Base-by-base conservation (phyloP, 2,329 filamentous ascomycete species). In the Erysiphe pulchra region DNA sequence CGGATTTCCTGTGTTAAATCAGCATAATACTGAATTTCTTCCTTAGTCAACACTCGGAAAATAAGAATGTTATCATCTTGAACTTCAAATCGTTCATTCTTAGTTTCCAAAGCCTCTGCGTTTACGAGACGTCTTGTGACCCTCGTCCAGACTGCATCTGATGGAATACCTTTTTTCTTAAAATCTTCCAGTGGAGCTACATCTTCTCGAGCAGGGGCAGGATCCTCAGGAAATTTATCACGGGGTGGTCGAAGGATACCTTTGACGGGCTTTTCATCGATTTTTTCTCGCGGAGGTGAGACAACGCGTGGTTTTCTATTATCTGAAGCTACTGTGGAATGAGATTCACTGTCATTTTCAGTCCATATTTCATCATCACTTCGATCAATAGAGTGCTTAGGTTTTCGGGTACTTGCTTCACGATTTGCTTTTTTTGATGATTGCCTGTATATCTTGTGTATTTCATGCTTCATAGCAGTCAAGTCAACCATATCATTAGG, bases 41-140 rank as follows among this genome's bases (percentile, higher is more conserved):
- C 82, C 60, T 80, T 82, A 42, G 75, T 81, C 57, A 95, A 61
- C 8, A 94, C 87, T 47, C 86, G 70, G 47, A 95, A 67, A 2
- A 94, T 85, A 59, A 94, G 93, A 48, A 95, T 85, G 60, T 85
- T 92, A 56, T 93, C 85, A 48, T 85, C 73, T n/a, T 85, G 73
- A 54, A 92, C 81, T 61, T 95, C 87, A 53, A 80, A 95, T 30
- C 87, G 71, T 63, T 94, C 86, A 54, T 90, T 81, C n/a, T 81
- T 80, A 49, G 81, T 71, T 47, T 82, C 80, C 42, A 95, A 64
- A 0, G 86, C 85, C 53, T 87, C 80, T 0, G 86, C 85, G 53
- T 92, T 94, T 54, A 95, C 86, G 46, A 92, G 70, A 52, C 79
- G 76, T 47, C 86, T 75, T 57, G 80, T 82, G 57, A 95, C 86